Base-by-base conservation (phyloP, 1,284 basidiomycete genomes). In the Cutaneotrichosporon arboriforme region DNA sequence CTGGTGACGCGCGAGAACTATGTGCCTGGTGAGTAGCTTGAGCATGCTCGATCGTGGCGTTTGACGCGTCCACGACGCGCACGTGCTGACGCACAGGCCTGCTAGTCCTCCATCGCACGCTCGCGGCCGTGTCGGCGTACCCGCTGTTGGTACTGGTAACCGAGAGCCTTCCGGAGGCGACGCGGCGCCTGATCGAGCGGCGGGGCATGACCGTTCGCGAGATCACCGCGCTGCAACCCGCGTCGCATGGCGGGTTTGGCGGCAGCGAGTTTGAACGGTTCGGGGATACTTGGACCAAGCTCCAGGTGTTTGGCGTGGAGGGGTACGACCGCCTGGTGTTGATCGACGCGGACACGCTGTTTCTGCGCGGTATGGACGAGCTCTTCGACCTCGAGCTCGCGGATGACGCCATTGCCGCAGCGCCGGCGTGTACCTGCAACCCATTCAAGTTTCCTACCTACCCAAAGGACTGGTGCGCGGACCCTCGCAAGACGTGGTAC, bases 341-440 rank as follows among this genome's bases (percentile, higher is more conserved):
- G 43, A 77, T 97, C 47, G 93, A 97, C 69, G 83, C 84, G 14
- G 93, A 97, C 75, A 97, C 97, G 90, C 80, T 96, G 53, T 80
- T 96, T 20, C 77, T 81, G 68, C 80, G 78, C 43, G 89, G 88
- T 59, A 94, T 97, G 87, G 94, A 97, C 73, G 91, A 94, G 58
- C 78, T 97, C 46, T 84, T 97, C 77, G 79, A 84, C 20, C 64
- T 89, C 23, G 79, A 83, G 10, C 75, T 91, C 2, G 81, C 81
- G 5, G 63, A 65, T 36, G 86, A 83, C 61, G 82, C 84, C 72
- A 92, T 97, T 54, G 90, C 88, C 3, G 90, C 90, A 0, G 81
- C 78, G 0, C 92, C 93, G 60, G 92, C 84, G 8, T 97, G 93
- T 68, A 86, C 91, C 1, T 97, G 93, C 78, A 97, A 97, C 69